phyloP scores from a whole-genome alignment of 441 rosid species.

The Monsonia emarginata region DNA sequence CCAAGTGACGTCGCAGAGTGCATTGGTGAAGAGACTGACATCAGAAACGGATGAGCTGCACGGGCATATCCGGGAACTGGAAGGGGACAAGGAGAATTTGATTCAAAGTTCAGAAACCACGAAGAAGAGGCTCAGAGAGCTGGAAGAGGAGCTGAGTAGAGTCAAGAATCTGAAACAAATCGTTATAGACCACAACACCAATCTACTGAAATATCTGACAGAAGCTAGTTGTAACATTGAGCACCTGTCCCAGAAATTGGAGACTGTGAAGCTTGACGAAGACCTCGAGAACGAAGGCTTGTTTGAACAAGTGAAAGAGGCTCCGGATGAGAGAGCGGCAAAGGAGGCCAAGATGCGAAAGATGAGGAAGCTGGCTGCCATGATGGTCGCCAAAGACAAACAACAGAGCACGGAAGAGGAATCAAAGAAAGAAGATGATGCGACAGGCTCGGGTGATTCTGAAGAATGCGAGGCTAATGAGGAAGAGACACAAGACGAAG shows the following conservation, averaged over 20 bases:
- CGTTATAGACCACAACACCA: constrained; percentile 40
- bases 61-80: constrained; percentile 44
- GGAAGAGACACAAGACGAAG: neutral
- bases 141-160: constrained; percentile 48
- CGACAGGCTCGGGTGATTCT: neutral
- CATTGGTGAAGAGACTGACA: constrained; percentile 43
- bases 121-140: constrained; percentile 40
- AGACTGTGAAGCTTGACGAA: constrained; percentile 30
- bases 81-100: constrained; percentile 41
- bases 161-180: constrained; percentile 44
- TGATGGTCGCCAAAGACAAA: too few relatives aligned
- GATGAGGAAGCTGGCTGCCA: neutral
- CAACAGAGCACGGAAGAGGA: neutral
- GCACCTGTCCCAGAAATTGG: constrained; percentile 34
- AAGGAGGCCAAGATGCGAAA: neutral
- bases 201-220: constrained; percentile 38
- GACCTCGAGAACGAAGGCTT: neutral
- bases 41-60: constrained; percentile 62
- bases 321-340: neutral
- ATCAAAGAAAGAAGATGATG: constrained; percentile 1
- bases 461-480: neutral
- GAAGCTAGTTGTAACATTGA: constrained; percentile 41
- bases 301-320: neutral
- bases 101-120: constrained; percentile 33
- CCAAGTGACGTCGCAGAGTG: constrained; percentile 55